Conservation (phyloP, 768 basidiomycete species). For the Boletus insuetus region DNA sequence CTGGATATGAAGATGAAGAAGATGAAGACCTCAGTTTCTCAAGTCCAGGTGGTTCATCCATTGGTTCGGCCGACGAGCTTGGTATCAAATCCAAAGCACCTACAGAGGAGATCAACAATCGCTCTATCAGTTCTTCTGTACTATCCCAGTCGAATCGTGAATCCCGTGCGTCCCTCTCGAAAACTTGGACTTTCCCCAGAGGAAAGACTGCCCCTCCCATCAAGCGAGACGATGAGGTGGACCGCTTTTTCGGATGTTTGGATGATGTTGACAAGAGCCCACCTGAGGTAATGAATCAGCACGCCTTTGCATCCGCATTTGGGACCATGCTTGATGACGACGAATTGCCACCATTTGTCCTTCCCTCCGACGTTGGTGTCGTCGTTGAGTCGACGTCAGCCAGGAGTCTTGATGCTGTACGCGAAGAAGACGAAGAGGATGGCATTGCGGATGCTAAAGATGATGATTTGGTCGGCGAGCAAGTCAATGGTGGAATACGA, state of each 20-base stretch:
- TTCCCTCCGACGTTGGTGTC: conserved; percentile 46
- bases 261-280: conserved; percentile 55
- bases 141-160: conserved; percentile 27
- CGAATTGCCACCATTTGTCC: conserved; percentile 45
- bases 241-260: conserved; percentile 74
- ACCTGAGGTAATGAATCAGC: conserved; percentile 53
- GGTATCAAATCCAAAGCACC: conserved; percentile 6
- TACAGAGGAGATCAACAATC: conserved; percentile 12
- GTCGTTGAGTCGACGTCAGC: conserved; percentile 32
- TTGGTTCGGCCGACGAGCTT: conserved; percentile 52
- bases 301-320: conserved; percentile 55
- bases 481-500: conserved; percentile 63
- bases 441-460: conserved; percentile 33
- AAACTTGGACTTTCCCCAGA: conserved; percentile 66
- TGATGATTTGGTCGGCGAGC: conserved; percentile 56
- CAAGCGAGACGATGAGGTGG: conserved; percentile 48
- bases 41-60: conserved; percentile 48
- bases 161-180: conserved; percentile 49
- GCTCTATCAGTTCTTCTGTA: not conserved
- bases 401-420: conserved; percentile 37
- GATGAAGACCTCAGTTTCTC: conserved; percentile 52
- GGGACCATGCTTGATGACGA: conserved; percentile 47
- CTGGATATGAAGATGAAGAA: conserved; percentile 72
- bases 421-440: conserved; percentile 39
- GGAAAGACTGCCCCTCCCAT: conserved; percentile 23